Conservation (phyloP, 2,329 filamentous ascomycete species). For the Scedosporium dehoogii region DNA sequence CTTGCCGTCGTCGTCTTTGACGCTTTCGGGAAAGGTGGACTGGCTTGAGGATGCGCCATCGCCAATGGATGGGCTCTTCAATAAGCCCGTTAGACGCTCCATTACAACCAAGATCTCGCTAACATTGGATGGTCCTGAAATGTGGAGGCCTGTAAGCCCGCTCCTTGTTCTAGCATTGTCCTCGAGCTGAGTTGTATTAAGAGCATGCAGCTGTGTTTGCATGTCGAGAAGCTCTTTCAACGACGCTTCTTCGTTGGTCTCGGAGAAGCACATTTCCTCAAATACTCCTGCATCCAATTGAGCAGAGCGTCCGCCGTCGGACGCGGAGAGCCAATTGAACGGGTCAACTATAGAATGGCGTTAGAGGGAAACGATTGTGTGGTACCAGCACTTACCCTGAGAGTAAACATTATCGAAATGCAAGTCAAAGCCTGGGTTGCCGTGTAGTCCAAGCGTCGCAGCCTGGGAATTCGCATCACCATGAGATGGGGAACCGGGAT, state of each 20-base stretch:
- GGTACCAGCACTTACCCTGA: neutral
- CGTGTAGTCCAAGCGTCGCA: neutral
- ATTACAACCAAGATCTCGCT: neutral
- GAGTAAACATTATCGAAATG: neutral
- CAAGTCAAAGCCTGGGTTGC: neutral
- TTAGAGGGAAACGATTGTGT: neutral
- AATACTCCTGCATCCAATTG: neutral
- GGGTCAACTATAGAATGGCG: neutral
- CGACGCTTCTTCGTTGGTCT: neutral
- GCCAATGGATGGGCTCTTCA: neutral
- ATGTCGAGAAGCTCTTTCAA: neutral
- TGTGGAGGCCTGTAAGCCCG: neutral
- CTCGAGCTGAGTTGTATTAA: neutral
- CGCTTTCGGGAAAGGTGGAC: neutral
- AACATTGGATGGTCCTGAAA: neutral
- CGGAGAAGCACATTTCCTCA: neutral
- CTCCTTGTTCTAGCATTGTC: neutral
- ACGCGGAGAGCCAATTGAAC: neutral
- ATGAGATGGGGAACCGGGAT: neutral
- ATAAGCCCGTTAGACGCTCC: neutral
- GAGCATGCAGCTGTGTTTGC: neutral
- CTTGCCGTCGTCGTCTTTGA: neutral
- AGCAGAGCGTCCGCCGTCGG: neutral
- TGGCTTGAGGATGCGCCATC: neutral
- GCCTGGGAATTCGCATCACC: neutral